Evolutionary conservation across 2,329 filamentous ascomycete species (phyloP).

Genomic region (Ascochyta lentis): DNA sequence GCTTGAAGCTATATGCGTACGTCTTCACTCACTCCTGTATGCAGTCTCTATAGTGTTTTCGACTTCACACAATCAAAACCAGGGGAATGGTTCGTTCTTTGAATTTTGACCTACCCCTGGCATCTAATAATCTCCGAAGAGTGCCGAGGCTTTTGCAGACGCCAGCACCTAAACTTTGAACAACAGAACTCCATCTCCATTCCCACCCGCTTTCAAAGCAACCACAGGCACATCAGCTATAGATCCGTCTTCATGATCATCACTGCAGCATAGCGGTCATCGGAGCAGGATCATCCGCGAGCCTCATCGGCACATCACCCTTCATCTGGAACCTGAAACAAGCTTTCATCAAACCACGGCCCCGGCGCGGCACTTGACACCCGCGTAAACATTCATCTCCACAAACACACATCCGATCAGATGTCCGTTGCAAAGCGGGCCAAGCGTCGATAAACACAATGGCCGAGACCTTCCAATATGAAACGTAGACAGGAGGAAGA

Average conservation of each 20-base stretch:
- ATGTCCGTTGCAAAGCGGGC: neutral
- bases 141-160: no score
- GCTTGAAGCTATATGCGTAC: no score
- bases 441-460: neutral
- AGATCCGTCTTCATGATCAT: neutral
- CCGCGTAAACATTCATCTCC: slow-evolving; percentile 12
- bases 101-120: no score
- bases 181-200: neutral
- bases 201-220: neutral
- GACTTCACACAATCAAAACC: no score
- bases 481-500: neutral
- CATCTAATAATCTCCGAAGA: no score
- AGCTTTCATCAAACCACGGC: slow-evolving; percentile 15
- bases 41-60: no score
- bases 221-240: neutral
- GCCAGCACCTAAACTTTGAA: no score
- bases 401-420: slow-evolving; percentile 3
- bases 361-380: slow-evolving; percentile 6
- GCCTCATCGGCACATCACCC: slow-evolving; percentile 2
- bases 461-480: slow-evolving; percentile 5
- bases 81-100: no score
- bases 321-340: slow-evolving; percentile 23
- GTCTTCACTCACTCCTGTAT: no score
- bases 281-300: neutral
- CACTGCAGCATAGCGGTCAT: neutral